Conservation (phyloP, 208 protist species). For the Acanthamoeba healyi region DNA sequence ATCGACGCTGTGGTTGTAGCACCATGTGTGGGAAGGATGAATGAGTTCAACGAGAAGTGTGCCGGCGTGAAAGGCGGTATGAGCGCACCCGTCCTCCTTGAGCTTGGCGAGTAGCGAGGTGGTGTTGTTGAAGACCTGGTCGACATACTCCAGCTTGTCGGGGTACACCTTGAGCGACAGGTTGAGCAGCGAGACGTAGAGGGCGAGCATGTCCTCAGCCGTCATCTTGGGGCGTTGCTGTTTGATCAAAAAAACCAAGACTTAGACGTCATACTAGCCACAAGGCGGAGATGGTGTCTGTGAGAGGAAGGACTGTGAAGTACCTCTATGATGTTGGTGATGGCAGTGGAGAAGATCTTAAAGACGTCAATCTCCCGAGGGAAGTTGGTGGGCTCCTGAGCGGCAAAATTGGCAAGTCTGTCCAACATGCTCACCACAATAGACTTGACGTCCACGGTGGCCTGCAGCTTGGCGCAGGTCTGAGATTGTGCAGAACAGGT, state of each 20-base stretch:
- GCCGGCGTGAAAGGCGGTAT: neutral
- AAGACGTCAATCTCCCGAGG: slow-evolving; percentile 87
- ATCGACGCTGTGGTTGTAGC: slow-evolving; percentile 31
- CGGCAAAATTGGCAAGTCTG: slow-evolving; percentile 91
- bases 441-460: slow-evolving; percentile 93
- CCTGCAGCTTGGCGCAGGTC: slow-evolving; percentile 89
- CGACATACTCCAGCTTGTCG: slow-evolving; percentile 86
- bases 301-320: too few relatives aligned
- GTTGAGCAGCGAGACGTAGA: slow-evolving; percentile 89
- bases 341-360: slow-evolving; percentile 85
- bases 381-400: slow-evolving; percentile 75
- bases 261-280: neutral
- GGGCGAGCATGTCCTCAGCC: slow-evolving; percentile 83
- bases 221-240: slow-evolving; percentile 77
- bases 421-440: slow-evolving; percentile 94
- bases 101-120: slow-evolving; percentile 6
- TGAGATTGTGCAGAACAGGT: slow-evolving; percentile 91
- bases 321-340: slow-evolving; percentile 85
- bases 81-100: slow-evolving; percentile 16
- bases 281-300: too few relatives aligned
- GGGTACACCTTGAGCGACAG: slow-evolving; percentile 89
- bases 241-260: neutral
- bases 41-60: neutral
- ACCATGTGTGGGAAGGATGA: too few relatives aligned
- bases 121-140: slow-evolving; percentile 79